A percentile compares a stretch with the other conserved stretches of the same genome.
Evolutionary conservation across 257 asterid genomes (phyloP).

Genomic region (Verbascum thapsus): DNA sequence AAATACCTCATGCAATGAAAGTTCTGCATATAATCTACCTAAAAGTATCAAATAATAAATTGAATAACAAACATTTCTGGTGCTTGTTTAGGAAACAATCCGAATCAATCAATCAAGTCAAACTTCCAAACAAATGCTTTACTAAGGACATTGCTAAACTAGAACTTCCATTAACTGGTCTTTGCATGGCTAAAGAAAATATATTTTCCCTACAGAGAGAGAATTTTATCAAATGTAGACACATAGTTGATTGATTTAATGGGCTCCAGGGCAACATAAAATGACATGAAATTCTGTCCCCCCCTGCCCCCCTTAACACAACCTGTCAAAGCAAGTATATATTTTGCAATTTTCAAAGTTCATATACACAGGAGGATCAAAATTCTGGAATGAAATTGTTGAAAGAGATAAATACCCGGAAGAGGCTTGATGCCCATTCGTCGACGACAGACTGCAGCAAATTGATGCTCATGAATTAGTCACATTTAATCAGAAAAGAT

Average conservation of each 20-base stretch:
- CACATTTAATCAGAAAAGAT: conserved; percentile 10
- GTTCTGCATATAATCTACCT: conserved; percentile 21
- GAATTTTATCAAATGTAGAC: conserved; percentile 13
- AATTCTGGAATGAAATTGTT: conserved; percentile 27
- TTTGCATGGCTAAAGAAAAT: conserved; percentile 14
- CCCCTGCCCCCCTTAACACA: not conserved
- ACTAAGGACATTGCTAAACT: conserved; percentile 10
- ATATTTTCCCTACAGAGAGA: not conserved
- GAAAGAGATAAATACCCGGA: conserved; percentile 70
- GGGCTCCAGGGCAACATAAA: conserved; percentile 18
- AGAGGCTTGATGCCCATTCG: conserved; percentile 99
- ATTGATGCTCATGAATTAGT: conserved; percentile 34
- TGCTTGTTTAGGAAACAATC: conserved; percentile 7
- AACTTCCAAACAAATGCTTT: conserved; percentile 18
- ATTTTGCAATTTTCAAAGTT: conserved; percentile 21
- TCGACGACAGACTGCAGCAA: conserved; percentile 83
- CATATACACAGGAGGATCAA: conserved; percentile 20
- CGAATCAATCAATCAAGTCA: conserved; percentile 13
- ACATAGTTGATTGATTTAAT: conserved; percentile 15
- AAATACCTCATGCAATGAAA: conserved; percentile 51
- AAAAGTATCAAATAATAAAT: conserved; percentile 10
- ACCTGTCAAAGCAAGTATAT: conserved; percentile 29
- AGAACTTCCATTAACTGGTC: conserved; percentile 24
- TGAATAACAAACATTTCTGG: not conserved
- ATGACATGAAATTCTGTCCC: not conserved